phyloP scores from a whole-genome alignment of 2,329 filamentous ascomycete genomes.

The Penicillium sp. region DNA sequence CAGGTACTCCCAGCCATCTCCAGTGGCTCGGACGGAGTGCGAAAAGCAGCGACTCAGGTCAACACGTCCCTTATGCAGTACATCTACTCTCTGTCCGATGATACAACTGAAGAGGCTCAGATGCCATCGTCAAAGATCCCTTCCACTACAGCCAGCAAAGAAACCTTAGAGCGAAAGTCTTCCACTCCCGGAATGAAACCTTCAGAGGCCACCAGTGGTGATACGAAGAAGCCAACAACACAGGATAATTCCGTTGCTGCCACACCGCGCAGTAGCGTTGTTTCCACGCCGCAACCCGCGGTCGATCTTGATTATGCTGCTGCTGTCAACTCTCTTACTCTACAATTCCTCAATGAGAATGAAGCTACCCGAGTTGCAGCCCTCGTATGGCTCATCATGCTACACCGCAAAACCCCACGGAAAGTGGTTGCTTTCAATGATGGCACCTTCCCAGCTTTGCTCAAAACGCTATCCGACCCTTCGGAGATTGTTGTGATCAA shows the following conservation, averaged over 20 bases:
- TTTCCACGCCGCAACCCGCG: constrained; percentile 47
- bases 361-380: constrained; percentile 93
- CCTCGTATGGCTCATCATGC: constrained; percentile 94
- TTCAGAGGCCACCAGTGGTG: constrained; percentile 28
- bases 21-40: constrained; percentile 82
- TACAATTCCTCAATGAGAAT: constrained; percentile 93
- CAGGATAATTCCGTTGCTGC: constrained; percentile 35
- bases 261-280: constrained; percentile 46
- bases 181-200: constrained; percentile 37
- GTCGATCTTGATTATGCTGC: constrained; percentile 89
- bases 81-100: constrained; percentile 83
- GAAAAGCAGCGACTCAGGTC: constrained; percentile 80
- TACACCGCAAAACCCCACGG: constrained; percentile 88
- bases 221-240: constrained; percentile 31
- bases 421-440: constrained; percentile 96
- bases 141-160: constrained; percentile 37
- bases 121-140: constrained; percentile 39
- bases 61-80: constrained; percentile 92
- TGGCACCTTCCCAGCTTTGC: constrained; percentile 88
- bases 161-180: constrained; percentile 41
- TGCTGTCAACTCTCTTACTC: constrained; percentile 85
- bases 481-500: constrained; percentile 94
- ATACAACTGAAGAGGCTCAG: constrained; percentile 47
- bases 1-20: constrained; percentile 93
- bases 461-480: constrained; percentile 94